Percentiles rank a stretch among this genome's conserved stretches.
These are phyloP conservation scores for Tephrocybe sp. DNA, from an alignment of 768 basidiomycete genomes.

Conservation along the genomic window DNA sequence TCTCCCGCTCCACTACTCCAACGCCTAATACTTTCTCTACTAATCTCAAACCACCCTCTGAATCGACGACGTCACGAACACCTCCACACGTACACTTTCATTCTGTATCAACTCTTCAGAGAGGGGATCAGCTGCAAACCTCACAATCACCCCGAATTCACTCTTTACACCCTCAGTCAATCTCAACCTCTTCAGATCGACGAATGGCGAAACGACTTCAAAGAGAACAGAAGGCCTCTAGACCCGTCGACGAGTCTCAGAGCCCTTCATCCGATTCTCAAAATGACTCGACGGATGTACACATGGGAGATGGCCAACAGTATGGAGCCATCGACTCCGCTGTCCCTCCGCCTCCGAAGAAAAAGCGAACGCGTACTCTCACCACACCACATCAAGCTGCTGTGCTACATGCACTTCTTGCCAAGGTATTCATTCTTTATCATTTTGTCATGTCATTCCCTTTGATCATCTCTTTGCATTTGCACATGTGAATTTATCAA, in stretches of 20 bases:
- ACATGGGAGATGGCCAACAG: constrained; percentile 44
- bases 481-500: constrained; percentile 25
- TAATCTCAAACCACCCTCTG: constrained; percentile 33
- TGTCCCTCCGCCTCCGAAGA: constrained; percentile 58
- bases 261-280: constrained; percentile 51
- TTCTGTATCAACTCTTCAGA: constrained; percentile 19
- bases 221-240: constrained; percentile 23
- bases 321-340: constrained; percentile 34
- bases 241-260: constrained; percentile 25
- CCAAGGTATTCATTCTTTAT: constrained; percentile 62
- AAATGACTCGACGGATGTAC: constrained; percentile 57
- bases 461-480: neutral
- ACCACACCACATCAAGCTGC: constrained; percentile 89
- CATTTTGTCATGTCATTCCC: constrained; percentile 8
- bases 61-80: constrained; percentile 42
- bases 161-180: constrained; percentile 21
- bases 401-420: constrained; percentile 83
- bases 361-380: constrained; percentile 79
- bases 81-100: constrained; percentile 34
- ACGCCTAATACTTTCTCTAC: constrained; percentile 36
- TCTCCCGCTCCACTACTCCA: constrained; percentile 43
- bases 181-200: constrained; percentile 25
- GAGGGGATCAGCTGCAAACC: constrained; percentile 22
- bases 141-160: constrained; percentile 24
- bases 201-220: constrained; percentile 45